Conservation (phyloP, 192 early-diverging fungal genomes). For the Linnemannia schmuckeri region DNA sequence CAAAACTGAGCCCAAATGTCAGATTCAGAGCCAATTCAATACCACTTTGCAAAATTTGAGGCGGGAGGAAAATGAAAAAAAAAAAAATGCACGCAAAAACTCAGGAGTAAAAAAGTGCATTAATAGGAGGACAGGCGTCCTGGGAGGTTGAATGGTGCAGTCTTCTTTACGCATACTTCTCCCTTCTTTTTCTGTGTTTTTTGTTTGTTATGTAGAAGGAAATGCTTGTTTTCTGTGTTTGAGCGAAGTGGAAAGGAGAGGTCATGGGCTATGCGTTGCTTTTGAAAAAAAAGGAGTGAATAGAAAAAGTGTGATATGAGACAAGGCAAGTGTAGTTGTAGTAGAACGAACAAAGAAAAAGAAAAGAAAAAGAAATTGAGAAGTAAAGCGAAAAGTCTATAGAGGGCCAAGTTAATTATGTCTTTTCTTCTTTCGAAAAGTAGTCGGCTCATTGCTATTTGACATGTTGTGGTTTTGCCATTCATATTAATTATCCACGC, state of each 20-base stretch:
- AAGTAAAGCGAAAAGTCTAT: background rate
- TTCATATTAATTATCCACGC: constrained; percentile 3
- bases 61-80: background rate
- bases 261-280: too few relatives aligned
- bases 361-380: background rate
- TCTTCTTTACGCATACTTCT: background rate
- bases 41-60: background rate
- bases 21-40: background rate
- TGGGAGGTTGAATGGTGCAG: background rate
- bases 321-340: too few relatives aligned
- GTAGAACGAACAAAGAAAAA: background rate
- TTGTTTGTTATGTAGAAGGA: background rate
- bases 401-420: background rate
- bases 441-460: background rate
- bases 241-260: too few relatives aligned
- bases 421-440: background rate
- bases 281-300: too few relatives aligned
- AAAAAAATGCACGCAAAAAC: background rate
- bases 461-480: background rate
- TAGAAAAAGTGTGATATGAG: too few relatives aligned
- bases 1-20: background rate
- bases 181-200: background rate
- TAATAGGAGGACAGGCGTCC: background rate
- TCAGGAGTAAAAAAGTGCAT: background rate
- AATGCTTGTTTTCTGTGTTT: background rate